Base-by-base conservation (phyloP, 2,329 filamentous ascomycete genomes). In the Alternaria burnsii region DNA sequence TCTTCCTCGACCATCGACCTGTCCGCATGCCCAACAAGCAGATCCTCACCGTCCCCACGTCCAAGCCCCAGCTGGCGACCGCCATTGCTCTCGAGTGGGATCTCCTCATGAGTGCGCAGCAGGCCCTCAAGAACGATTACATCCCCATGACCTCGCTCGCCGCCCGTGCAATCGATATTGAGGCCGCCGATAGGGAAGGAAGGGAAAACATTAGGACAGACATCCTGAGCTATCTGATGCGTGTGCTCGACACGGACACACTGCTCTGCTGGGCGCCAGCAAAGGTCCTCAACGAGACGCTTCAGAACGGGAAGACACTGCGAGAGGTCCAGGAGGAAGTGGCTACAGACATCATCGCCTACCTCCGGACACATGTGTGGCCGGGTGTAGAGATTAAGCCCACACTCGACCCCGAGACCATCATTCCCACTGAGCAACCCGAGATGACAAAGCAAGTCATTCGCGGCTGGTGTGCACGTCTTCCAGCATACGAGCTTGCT, bases 81-180 rank as follows among this genome's bases (percentile, higher is more conserved):
- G 92, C 92, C 58, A 89, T 99, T 64, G 95, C 94, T 3, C 82
- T 96, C 44, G 95, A 99, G 82, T 99, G 95, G 95, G 94, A 97
- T 76, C 84, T 90, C 50, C 86, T 99, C 62, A 86, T 89, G 24
- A 91, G 91, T 14, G 88, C 91, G 3, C 90, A 94, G 75, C 92
- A 98, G 79, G 92, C 93, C 0, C 86, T 94, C 40, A 92, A 90
- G 77, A 88, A 91, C 60, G 93, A 98, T 80, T 87, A 96, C 48
- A 94, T 97, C 67, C 95, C 95, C 14, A 83, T 99, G 65, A 98
- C 94, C 3, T 93, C 92, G 48, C 86, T 97, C 16, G 84, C 89
- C 22, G 92, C 93, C 64, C 90, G 95, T 46, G 94, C 93, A 0
- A 79, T 94, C 30, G 94, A 98, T 75, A 91, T 98, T 56, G 84